phyloP scores from a whole-genome alignment of 2,329 filamentous ascomycete genomes.

The Sarocladium kiliense region DNA sequence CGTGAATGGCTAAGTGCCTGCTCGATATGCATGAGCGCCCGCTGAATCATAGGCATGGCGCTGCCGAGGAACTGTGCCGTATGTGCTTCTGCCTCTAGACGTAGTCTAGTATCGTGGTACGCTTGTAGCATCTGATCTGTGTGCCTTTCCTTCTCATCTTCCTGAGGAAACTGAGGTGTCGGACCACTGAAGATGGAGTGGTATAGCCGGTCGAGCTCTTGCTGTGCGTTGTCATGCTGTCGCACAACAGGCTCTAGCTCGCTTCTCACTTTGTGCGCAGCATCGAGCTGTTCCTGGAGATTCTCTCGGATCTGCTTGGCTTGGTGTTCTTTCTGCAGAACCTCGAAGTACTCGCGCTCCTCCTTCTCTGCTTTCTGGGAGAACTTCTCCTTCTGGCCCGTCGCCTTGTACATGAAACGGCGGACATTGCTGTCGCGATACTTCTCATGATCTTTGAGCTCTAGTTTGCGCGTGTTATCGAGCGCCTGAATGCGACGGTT shows the following conservation, averaged over 20 bases:
- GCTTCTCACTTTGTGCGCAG: slow-evolving; percentile 29
- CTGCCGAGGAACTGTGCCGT: slow-evolving; percentile 34
- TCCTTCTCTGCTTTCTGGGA: slow-evolving; percentile 44
- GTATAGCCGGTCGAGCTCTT: slow-evolving; percentile 40
- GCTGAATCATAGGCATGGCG: slow-evolving; percentile 29
- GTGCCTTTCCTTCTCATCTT: slow-evolving; percentile 40
- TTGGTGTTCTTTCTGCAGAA: slow-evolving; percentile 41
- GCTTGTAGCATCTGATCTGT: slow-evolving; percentile 26
- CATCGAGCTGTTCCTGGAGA: slow-evolving; percentile 31
- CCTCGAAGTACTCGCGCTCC: slow-evolving; percentile 45
- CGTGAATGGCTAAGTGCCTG: slow-evolving; percentile 35
- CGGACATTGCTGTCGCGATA: slow-evolving; percentile 48
- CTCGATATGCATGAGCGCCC: slow-evolving; percentile 32
- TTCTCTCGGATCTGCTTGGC: slow-evolving; percentile 36
- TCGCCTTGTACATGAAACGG: slow-evolving; percentile 46
- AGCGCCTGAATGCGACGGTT: slow-evolving; percentile 33
- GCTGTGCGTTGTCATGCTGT: slow-evolving; percentile 34
- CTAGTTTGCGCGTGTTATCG: slow-evolving; percentile 36
- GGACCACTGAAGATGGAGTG: slow-evolving; percentile 47
- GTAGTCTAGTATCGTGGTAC: slow-evolving; percentile 31
- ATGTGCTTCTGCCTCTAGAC: slow-evolving; percentile 34
- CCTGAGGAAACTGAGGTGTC: slow-evolving; percentile 47
- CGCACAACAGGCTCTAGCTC: slow-evolving; percentile 29
- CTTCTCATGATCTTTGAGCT: slow-evolving; percentile 46
- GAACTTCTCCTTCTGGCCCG: slow-evolving; percentile 36